Evolutionary conservation across 106 monocot species (phyloP).

Genomic region (Agapanthus africanus): DNA sequence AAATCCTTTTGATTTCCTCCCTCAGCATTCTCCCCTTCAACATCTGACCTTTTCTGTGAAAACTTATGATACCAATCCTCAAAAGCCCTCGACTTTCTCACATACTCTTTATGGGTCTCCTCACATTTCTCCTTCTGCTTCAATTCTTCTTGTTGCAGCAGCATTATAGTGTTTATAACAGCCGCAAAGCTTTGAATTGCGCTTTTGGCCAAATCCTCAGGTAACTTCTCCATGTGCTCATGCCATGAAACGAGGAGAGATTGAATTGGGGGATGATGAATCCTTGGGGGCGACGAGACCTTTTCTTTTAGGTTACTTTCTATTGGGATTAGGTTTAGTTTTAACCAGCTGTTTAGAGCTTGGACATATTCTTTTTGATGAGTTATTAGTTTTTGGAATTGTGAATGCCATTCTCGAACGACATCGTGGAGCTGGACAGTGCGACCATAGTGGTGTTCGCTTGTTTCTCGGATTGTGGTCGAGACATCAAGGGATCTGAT

Average conservation of each 20-base stretch:
- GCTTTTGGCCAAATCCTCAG: slow-evolving; percentile 50
- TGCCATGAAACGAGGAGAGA: slow-evolving; percentile 63
- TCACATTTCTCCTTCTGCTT: slow-evolving; percentile 71
- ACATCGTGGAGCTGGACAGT: slow-evolving; percentile 52
- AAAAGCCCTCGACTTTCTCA: slow-evolving; percentile 44
- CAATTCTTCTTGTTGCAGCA: slow-evolving; percentile 67
- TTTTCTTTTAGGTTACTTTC: slow-evolving; percentile 91
- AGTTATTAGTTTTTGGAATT: slow-evolving; percentile 58
- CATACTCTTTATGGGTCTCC: slow-evolving; percentile 38
- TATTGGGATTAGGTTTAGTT: slow-evolving; percentile 68
- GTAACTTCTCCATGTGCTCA: slow-evolving; percentile 73
- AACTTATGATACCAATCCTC: slow-evolving; percentile 66
- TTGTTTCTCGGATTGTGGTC: slow-evolving; percentile 56
- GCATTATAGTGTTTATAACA: slow-evolving; percentile 46
- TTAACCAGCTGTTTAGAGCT: slow-evolving; percentile 73
- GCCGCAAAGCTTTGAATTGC: slow-evolving; percentile 64
- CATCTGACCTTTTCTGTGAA: slow-evolving; percentile 18
- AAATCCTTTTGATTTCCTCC: slow-evolving; percentile 36
- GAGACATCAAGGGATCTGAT: slow-evolving; percentile 47
- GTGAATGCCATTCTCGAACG: slow-evolving; percentile 50
- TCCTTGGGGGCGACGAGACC: slow-evolving; percentile 58
- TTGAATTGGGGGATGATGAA: slow-evolving; percentile 36
- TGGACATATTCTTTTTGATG: slow-evolving; percentile 79
- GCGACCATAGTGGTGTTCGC: slow-evolving; percentile 36
- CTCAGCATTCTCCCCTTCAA: neutral